Evolutionary conservation across 192 early-diverging fungal species (phyloP), one percentile per base, ranked within the genome.

Genomic region (Backusella sp.): DNA sequence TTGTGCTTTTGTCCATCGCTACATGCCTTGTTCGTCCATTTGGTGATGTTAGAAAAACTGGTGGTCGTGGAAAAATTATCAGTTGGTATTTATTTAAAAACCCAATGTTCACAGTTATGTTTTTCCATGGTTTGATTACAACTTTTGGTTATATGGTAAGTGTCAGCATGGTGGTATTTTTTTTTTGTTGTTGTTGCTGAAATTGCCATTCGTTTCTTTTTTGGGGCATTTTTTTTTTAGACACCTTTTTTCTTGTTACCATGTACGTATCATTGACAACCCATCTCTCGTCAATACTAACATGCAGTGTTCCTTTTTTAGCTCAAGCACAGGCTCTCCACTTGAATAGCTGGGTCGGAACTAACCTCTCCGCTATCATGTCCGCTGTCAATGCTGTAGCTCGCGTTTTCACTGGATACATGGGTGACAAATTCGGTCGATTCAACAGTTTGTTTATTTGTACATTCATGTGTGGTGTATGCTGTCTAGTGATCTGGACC

Each of bases 341-440:
- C 1, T 62, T 85, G 56, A 76, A 78, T 15, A 76, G 79, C 5
- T 68, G 70, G 21, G 66, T 75, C 8, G 84, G 84, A 1, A 75
- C 84, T 4, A 80, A 73, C 15, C 77, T 87, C 1, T 81, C 84
- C 3, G 76, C 84, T 0, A 70, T 86, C 67, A 70, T 88, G 75
- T 84, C 82, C 30, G 86, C 82, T 4, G 78, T 86, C 68, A 86
- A 86, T 70, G 86, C 86, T 3, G 78, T 79, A 3, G 79, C 84
- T 6, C 76, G 84, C 30, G 75, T 87, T 21, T 71, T 79, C 6
- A 72, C 83, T 8, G 86, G 86, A 6, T 82, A 77, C 17, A 76
- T 85, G 39, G 86, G 80, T 7, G 86, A 87, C 65, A 77, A 75
- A 41, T 42, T 87, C 3, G 86, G 86, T 46, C 70, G 86, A 3